A percentile compares a stretch with the other conserved stretches of the same genome.
phyloP scores from a whole-genome alignment of 257 asterid genomes.

The Salvia hispanica region DNA sequence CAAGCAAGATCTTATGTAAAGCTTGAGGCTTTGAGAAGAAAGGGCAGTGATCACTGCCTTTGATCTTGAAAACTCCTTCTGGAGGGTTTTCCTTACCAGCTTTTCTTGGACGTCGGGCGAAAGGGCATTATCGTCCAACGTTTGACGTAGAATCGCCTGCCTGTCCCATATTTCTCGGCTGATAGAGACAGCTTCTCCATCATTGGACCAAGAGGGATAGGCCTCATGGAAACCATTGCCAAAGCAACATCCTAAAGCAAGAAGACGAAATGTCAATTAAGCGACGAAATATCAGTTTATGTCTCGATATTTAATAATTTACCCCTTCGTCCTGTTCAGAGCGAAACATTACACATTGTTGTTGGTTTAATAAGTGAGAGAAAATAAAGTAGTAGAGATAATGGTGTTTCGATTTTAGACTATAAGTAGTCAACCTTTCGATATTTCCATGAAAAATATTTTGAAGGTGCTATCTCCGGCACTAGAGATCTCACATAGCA shows the following conservation, averaged over 20 bases:
- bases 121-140: constrained; percentile 84
- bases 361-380: too few species aligned
- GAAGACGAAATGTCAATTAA: neutral
- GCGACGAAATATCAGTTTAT: neutral
- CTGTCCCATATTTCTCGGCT: constrained; percentile 70
- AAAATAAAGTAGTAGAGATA: too few species aligned
- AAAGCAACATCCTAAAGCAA: constrained; percentile 77
- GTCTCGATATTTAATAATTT: too few species aligned
- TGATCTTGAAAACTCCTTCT: constrained; percentile 89
- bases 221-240: constrained; percentile 91
- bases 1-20: constrained; percentile 80
- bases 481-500: too few species aligned
- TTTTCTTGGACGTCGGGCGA: constrained; percentile 94
- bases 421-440: too few species aligned
- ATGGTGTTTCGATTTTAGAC: too few species aligned
- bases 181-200: constrained; percentile 75
- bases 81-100: constrained; percentile 93
- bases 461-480: too few species aligned
- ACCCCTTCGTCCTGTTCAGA: too few species aligned
- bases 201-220: constrained; percentile 85
- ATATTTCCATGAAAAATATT: too few species aligned
- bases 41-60: constrained; percentile 94
- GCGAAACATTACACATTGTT: too few species aligned
- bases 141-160: constrained; percentile 81
- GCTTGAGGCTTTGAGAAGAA: constrained; percentile 99